These are phyloP conservation scores for Elsinoe fawcettii DNA, from an alignment of 2,329 filamentous ascomycete genomes.

Conservation along the genomic window DNA sequence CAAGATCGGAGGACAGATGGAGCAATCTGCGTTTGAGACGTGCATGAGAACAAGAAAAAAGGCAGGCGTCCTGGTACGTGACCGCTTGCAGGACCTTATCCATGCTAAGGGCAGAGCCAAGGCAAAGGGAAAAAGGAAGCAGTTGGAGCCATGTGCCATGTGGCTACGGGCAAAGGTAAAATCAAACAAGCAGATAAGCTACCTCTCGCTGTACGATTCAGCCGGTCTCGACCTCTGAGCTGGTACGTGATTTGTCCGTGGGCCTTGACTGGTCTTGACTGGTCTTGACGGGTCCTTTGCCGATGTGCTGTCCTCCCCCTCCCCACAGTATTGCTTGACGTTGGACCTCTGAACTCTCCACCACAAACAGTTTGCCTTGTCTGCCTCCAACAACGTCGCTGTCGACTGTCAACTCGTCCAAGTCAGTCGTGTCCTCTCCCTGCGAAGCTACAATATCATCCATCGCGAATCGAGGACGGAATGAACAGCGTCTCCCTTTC, in stretches of 20 bases:
- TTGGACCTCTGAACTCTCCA: slow-evolving; percentile 11
- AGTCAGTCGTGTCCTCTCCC: neutral
- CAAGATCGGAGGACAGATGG: neutral
- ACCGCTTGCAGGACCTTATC: neutral
- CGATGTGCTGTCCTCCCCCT: slow-evolving; percentile 8
- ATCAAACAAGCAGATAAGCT: slow-evolving; percentile 1
- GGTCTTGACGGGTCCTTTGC: neutral
- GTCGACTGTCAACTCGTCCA: neutral
- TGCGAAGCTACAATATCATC: neutral
- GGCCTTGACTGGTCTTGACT: neutral
- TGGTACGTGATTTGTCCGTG: neutral
- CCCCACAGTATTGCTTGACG: slow-evolving; percentile 15
- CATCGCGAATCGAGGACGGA: neutral
- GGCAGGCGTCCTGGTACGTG: neutral
- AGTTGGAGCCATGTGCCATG: neutral
- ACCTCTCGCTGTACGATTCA: neutral
- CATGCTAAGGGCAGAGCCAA: neutral
- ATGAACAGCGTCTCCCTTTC: neutral
- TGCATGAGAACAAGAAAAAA: neutral
- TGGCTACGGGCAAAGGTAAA: neutral
- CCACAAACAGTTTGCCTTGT: slow-evolving; percentile 8
- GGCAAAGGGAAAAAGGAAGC: neutral
- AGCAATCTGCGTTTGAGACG: slow-evolving; percentile 10
- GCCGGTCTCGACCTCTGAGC: slow-evolving; percentile 6
- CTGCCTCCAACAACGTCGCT: slow-evolving; percentile 9